Evolutionary conservation across 192 early-diverging fungal genomes (phyloP).

Genomic region (Dissophora globulifera): DNA sequence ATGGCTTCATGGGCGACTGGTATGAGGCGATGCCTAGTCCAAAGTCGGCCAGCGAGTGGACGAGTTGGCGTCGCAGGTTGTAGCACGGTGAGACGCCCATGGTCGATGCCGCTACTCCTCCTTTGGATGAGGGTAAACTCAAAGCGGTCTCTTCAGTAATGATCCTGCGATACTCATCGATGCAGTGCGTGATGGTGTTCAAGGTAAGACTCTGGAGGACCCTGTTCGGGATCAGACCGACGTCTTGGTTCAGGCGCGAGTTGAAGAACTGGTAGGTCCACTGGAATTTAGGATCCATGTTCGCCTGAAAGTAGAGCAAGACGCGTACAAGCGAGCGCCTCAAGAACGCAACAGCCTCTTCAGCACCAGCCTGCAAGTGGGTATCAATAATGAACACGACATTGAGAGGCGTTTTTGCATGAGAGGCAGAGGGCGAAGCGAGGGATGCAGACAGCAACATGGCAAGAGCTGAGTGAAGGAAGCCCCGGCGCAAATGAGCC

Average conservation of each 20-base stretch:
- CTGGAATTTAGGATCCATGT: slow-evolving; percentile 36
- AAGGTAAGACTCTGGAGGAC: slow-evolving; percentile 13
- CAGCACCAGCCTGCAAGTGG: background rate
- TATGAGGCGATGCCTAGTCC: slow-evolving; percentile 40
- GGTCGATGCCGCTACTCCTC: too few relatives aligned
- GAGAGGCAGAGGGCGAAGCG: slow-evolving; percentile 1
- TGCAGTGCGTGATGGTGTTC: slow-evolving; percentile 9
- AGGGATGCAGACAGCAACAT: slow-evolving; percentile 15
- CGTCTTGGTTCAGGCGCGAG: slow-evolving; percentile 20
- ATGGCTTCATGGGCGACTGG: slow-evolving; percentile 37
- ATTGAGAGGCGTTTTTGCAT: slow-evolving; percentile 31
- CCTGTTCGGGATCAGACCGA: slow-evolving; percentile 16
- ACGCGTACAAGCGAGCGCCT: slow-evolving; percentile 16
- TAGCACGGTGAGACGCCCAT: slow-evolving; percentile 31
- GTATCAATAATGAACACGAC: slow-evolving; percentile 50
- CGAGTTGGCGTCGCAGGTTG: slow-evolving; percentile 24
- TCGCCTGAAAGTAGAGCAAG: slow-evolving; percentile 42
- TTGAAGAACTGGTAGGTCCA: slow-evolving; percentile 44
- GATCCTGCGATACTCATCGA: slow-evolving; percentile 23
- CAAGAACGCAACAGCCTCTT: slow-evolving; percentile 4
- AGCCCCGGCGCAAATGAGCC: too few relatives aligned
- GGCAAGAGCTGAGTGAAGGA: background rate
- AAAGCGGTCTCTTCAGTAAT: background rate
- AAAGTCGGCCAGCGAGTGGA: slow-evolving; percentile 43
- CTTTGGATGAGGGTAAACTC: background rate